These are phyloP conservation scores for Funneliformis mosseae DNA, from an alignment of 192 early-diverging fungal species.

Conservation along the genomic window DNA sequence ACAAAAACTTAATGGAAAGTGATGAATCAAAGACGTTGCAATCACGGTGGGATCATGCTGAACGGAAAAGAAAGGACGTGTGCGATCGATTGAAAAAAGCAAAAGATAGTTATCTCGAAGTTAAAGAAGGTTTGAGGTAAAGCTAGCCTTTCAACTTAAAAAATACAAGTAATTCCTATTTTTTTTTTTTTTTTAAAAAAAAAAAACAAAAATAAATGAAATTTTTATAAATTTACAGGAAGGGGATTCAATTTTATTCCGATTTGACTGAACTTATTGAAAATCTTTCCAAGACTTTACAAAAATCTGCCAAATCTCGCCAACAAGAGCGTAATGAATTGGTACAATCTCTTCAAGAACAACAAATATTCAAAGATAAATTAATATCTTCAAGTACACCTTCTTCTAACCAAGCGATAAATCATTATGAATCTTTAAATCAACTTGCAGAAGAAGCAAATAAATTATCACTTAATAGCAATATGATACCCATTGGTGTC, in stretches of 20 bases:
- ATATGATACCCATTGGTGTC: constrained; percentile 30
- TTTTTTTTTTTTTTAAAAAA: too few relatives aligned
- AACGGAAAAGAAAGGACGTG: constrained; percentile 63
- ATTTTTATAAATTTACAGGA: constrained; percentile 37
- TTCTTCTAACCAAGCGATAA: constrained; percentile 8
- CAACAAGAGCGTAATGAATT: constrained; percentile 62
- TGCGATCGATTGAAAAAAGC: constrained; percentile 69
- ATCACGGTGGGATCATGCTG: constrained; percentile 67
- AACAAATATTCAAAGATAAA: constrained; percentile 58
- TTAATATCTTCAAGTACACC: constrained; percentile 34
- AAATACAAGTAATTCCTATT: background rate
- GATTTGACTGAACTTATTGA: constrained; percentile 62
- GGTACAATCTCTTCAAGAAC: constrained; percentile 59
- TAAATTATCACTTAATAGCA: constrained; percentile 12
- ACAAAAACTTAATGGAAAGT: constrained; percentile 72
- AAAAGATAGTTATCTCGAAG: constrained; percentile 63
- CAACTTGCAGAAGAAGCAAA: constrained; percentile 11
- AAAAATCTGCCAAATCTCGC: constrained; percentile 62
- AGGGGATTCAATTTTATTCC: constrained; percentile 72
- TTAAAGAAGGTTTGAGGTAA: constrained; percentile 55
- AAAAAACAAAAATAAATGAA: background rate
- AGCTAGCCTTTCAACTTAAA: background rate
- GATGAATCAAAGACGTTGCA: constrained; percentile 69
- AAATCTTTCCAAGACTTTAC: constrained; percentile 53
- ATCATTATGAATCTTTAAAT: background rate